A percentile compares a stretch with the other conserved stretches of the same genome.
Evolutionary conservation across 1,284 basidiomycete species (phyloP).

Genomic region (Melampsora americana): DNA sequence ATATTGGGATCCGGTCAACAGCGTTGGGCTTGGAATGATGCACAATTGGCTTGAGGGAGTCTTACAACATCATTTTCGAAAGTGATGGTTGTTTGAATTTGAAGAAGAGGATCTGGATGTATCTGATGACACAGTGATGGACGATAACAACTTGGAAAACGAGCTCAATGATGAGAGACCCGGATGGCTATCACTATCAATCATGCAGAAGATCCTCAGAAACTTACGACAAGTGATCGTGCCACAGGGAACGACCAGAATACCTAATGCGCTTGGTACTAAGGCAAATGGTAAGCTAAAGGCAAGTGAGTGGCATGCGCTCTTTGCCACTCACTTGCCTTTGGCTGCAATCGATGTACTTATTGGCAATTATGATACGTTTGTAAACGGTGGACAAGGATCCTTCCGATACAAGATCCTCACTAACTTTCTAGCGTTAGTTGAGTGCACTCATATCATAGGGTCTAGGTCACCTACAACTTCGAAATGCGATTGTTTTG

Average conservation of each 20-base stretch:
- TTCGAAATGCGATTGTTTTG: background rate
- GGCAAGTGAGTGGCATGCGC: background rate
- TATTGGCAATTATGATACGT: background rate
- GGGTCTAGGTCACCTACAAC: too few species aligned
- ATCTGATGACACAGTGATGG: background rate
- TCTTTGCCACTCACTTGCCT: background rate
- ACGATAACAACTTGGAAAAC: background rate
- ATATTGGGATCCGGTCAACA: conserved; percentile 14
- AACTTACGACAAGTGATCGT: background rate
- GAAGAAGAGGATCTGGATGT: background rate
- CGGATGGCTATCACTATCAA: background rate
- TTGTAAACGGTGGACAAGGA: background rate
- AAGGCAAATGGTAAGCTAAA: background rate
- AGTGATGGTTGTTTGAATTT: conserved; percentile 4
- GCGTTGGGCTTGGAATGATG: conserved; percentile 16
- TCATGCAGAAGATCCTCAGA: background rate
- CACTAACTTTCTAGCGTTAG: background rate
- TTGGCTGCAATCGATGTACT: background rate
- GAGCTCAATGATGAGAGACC: background rate
- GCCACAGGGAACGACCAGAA: background rate
- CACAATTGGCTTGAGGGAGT: conserved; percentile 26
- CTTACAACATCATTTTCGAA: conserved; percentile 15
- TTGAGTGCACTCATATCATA: background rate
- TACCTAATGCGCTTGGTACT: background rate
- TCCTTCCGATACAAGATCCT: background rate